Evolutionary conservation across 306 rosid genomes (phyloP), one percentile per base, ranked within the genome.

Genomic region (Cicer arietinum): DNA sequence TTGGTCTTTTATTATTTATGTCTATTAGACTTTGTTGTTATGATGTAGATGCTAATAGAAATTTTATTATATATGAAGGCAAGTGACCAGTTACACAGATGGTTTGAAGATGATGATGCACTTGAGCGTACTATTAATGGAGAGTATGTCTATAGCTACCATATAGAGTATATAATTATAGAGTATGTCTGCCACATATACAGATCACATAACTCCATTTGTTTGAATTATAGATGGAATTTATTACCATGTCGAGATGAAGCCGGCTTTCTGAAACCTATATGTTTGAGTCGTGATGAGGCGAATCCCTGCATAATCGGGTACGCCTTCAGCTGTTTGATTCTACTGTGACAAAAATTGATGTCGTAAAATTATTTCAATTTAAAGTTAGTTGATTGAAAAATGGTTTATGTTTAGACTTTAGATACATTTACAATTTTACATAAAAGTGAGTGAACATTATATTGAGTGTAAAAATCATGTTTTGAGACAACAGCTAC

Each of bases 71-170:
- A 17, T 71, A 40, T 88, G 86, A 78, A 95, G 99, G 98, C 96
- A 75, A 89, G 79, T 46, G 91, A 88, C 73, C 85, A 88, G 44
- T 81, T 95, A 41, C 89, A 57, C 2, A 85, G 8, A 79, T 95
- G 99, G 98, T 90, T 95, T 54, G 85, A 84, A 82, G 97, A 95
- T 35, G 85, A 95, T 53, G 99, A 95, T 77, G 97, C 98, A 43
- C 84, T 95, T 18, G 93, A 95, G 87, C 93, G 99, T 69, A 87
- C 98, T 56, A 90, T 87, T 44, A 87, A 74, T 13, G 99, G 97
- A 89, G 97, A 92, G 99, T 95, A 86, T 51, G 98, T 75, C 53
- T 53, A 12, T 13, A 9, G 11, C 42, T 70, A 10, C 76, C 46
- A 75, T 63, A 42, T 37, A 60, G 60, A 41, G n/a, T 14, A 16